These are phyloP conservation scores for Penicillium goetzii DNA, from an alignment of 495 filamentous ascomycete species.

Conservation along the genomic window DNA sequence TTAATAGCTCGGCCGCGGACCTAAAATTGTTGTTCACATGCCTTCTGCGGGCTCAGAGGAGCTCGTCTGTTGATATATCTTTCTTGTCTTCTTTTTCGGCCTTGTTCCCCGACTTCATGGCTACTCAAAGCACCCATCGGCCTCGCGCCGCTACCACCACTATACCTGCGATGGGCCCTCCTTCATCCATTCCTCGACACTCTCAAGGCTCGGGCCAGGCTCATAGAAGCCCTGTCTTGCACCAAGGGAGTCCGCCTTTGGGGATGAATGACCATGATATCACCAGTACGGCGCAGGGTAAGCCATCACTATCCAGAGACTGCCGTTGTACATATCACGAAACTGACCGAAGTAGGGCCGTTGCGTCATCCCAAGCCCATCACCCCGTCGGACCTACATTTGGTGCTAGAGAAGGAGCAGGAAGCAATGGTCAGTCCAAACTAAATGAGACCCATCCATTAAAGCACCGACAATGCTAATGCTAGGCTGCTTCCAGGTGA, in stretches of 20 bases:
- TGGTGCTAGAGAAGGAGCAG: slow-evolving; percentile 88
- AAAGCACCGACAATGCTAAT: background rate
- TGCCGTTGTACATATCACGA: background rate
- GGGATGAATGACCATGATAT: slow-evolving; percentile 56
- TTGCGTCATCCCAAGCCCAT: slow-evolving; percentile 81
- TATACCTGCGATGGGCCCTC: slow-evolving; percentile 47
- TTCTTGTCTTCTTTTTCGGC: background rate
- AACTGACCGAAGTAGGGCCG: slow-evolving; percentile 51
- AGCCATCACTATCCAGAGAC: background rate
- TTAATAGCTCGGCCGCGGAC: slow-evolving; percentile 8
- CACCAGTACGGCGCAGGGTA: slow-evolving; percentile 62
- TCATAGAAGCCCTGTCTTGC: slow-evolving; percentile 31
- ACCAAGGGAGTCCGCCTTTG: slow-evolving; percentile 33
- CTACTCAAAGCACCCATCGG: slow-evolving; percentile 57
- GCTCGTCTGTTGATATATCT: slow-evolving; percentile 8
- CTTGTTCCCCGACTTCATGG: slow-evolving; percentile 57
- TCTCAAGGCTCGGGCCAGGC: slow-evolving; percentile 35
- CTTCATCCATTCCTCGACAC: slow-evolving; percentile 28
- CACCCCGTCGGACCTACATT: slow-evolving; percentile 83
- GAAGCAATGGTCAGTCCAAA: slow-evolving; percentile 76
- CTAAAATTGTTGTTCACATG: slow-evolving; percentile 8
- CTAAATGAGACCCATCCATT: background rate
- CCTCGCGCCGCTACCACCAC: slow-evolving; percentile 56
- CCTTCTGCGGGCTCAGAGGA: slow-evolving; percentile 31
- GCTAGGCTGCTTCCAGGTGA: slow-evolving; percentile 62